A percentile compares a stretch with the other conserved stretches of the same genome.
These are phyloP conservation scores for Fistulinella prunicolor DNA, from an alignment of 768 basidiomycete species.

Conservation along the genomic window DNA sequence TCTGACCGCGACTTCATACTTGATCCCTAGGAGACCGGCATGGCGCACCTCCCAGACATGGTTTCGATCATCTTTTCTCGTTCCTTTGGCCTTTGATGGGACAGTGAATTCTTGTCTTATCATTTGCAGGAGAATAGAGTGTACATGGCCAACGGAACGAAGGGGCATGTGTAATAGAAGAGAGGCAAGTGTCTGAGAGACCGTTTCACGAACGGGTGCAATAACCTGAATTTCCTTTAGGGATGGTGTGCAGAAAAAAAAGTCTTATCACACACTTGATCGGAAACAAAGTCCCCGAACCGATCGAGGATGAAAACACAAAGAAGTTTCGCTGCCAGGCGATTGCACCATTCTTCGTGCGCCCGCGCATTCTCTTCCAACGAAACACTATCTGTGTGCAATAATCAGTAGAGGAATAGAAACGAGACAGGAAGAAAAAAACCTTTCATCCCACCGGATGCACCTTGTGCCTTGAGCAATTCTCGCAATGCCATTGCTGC, in stretches of 20 bases:
- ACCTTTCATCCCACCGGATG: conserved; percentile 82
- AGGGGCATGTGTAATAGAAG: conserved; percentile 85
- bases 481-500: conserved; percentile 90
- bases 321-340: conserved; percentile 79
- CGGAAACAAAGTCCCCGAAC: conserved; percentile 97
- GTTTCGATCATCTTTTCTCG: conserved; percentile 37
- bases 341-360: conserved; percentile 89
- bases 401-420: neutral
- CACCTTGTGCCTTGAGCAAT: conserved; percentile 79
- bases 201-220: conserved; percentile 95
- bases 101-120: conserved; percentile 80
- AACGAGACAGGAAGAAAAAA: neutral
- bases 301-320: conserved; percentile 92
- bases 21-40: conserved; percentile 95
- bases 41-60: conserved; percentile 98
- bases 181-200: conserved; percentile 90
- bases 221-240: conserved; percentile 54
- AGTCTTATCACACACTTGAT: conserved; percentile 51
- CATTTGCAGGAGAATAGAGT: conserved; percentile 86
- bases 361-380: conserved; percentile 56
- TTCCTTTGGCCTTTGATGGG: conserved; percentile 33
- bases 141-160: conserved; percentile 76
- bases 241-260: neutral
- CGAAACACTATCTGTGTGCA: conserved; percentile 47
- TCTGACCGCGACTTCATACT: conserved; percentile 96